phyloP scores from a whole-genome alignment of 108 stramenopile species.

The Mediolabrus comicus region DNA sequence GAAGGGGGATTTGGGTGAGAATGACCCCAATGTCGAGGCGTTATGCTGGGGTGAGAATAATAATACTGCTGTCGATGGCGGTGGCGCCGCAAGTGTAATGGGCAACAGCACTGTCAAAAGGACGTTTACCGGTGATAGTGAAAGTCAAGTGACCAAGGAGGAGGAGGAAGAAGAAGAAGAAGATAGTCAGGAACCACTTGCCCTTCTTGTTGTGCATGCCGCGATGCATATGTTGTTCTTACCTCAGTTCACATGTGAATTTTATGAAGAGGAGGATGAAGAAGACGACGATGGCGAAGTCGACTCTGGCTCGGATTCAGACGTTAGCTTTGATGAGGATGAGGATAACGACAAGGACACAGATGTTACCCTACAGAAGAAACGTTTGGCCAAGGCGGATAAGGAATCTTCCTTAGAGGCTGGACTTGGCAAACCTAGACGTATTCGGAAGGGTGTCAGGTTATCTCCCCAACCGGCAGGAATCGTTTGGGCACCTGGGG shows the following conservation, averaged over 20 bases:
- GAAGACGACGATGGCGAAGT: constrained; percentile 6
- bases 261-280: constrained; percentile 74
- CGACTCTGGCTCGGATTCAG: constrained; percentile 10
- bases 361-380: constrained; percentile 7
- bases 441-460: constrained; percentile 52
- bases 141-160: neutral
- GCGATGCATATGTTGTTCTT: constrained; percentile 94
- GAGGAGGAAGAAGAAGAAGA: constrained; percentile 24
- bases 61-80: constrained; percentile 49
- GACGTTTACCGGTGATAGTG: constrained; percentile 41
- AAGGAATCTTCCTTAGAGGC: constrained; percentile 58
- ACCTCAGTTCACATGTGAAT: constrained; percentile 92
- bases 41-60: constrained; percentile 71
- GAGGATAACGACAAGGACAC: neutral
- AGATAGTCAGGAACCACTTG: constrained; percentile 86
- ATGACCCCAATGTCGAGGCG: constrained; percentile 74
- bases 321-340: constrained; percentile 10
- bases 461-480: constrained; percentile 59
- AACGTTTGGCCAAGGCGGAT: constrained; percentile 46
- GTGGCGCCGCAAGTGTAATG: neutral
- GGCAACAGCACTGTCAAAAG: constrained; percentile 43
- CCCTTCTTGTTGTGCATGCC: constrained; percentile 87
- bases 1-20: constrained; percentile 81
- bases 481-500: constrained; percentile 78
- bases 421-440: constrained; percentile 50